These are phyloP conservation scores for Xylaria sp. DNA, from an alignment of 2,329 filamentous ascomycete species.

Conservation along the genomic window DNA sequence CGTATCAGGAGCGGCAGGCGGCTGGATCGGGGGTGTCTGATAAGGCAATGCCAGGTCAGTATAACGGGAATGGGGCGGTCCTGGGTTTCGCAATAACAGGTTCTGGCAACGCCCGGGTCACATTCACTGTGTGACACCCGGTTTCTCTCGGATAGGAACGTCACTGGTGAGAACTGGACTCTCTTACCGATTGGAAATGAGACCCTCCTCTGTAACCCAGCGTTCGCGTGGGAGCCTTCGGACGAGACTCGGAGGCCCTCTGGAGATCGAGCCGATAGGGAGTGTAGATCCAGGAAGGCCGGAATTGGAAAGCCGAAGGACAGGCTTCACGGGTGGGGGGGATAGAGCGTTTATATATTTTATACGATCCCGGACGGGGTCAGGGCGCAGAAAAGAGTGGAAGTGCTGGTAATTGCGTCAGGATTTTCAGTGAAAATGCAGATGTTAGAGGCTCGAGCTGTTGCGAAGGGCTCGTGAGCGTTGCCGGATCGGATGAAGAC, in stretches of 20 bases:
- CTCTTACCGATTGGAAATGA: constrained; percentile 1
- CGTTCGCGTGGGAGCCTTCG: not conserved
- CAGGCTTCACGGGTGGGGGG: constrained; percentile 14
- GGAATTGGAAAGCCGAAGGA: constrained; percentile 18
- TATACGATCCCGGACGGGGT: constrained; percentile 10
- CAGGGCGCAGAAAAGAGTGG: constrained; percentile 9
- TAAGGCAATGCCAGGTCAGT: not conserved
- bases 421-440: constrained; percentile 7
- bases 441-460: constrained; percentile 6
- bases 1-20: constrained; percentile 4
- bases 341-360: constrained; percentile 17
- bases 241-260: not conserved
- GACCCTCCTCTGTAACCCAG: not conserved
- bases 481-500: constrained; percentile 7
- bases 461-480: constrained; percentile 4
- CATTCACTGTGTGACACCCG: not conserved
- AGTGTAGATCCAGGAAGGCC: not conserved
- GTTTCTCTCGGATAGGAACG: not conserved
- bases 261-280: constrained; percentile 1
- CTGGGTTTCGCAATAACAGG: constrained; percentile 3
- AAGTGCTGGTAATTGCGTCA: constrained; percentile 11
- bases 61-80: constrained; percentile 4
- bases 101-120: not conserved
- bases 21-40: constrained; percentile 1
- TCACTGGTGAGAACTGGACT: not conserved